Conservation (phyloP, 441 rosid genomes). For the Jatropha multifida region DNA sequence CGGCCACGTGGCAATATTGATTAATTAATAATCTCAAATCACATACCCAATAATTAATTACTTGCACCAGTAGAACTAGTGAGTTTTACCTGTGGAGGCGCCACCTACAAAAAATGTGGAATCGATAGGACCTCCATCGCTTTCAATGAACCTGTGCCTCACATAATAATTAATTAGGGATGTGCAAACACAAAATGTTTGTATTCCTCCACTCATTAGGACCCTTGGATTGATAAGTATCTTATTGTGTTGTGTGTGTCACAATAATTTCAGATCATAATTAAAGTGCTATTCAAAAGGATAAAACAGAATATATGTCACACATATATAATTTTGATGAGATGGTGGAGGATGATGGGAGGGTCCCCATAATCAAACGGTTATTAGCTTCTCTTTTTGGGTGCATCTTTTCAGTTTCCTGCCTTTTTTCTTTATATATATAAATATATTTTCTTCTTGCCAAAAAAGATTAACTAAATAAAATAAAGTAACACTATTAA, state of each 20-base stretch:
- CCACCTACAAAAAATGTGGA: slow-evolving; percentile 27
- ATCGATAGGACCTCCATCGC: slow-evolving; percentile 32
- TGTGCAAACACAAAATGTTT: background rate
- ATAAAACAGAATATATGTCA: background rate
- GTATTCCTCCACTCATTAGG: slow-evolving; percentile 13
- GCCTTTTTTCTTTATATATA: too few species aligned
- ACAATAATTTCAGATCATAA: slow-evolving; percentile 10
- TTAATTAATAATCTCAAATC: slow-evolving; percentile 36
- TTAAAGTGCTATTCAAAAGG: background rate
- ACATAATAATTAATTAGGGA: background rate
- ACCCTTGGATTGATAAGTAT: slow-evolving; percentile 31
- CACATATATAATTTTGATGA: too few species aligned
- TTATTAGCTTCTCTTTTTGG: too few species aligned
- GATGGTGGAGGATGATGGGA: too few species aligned
- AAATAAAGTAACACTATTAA: too few species aligned
- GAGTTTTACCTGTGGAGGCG: slow-evolving; percentile 22
- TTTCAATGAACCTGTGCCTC: slow-evolving; percentile 29
- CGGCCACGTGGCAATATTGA: slow-evolving; percentile 20
- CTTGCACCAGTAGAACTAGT: slow-evolving; percentile 35
- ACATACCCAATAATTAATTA: slow-evolving; percentile 46
- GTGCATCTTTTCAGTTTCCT: too few species aligned
- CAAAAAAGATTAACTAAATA: too few species aligned
- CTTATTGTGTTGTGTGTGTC: background rate
- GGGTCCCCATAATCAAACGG: too few species aligned
- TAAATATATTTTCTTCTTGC: too few species aligned